phyloP scores from a whole-genome alignment of 495 filamentous ascomycete species.

The Tuber brumale region DNA sequence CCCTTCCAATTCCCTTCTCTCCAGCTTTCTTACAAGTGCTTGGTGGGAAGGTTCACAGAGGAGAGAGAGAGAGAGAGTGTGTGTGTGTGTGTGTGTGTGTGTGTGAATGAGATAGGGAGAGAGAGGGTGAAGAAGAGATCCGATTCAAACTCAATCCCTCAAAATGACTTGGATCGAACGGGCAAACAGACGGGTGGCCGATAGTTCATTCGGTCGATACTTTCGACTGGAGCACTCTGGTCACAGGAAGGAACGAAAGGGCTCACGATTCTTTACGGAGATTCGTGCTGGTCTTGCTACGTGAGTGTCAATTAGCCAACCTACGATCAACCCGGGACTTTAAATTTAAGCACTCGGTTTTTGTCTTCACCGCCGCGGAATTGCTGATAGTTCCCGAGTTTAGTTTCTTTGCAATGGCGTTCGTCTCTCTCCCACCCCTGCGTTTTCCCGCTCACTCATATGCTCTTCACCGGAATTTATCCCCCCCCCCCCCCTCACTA shows the following conservation, averaged over 20 bases:
- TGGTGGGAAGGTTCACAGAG: not conserved
- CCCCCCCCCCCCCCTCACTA: not conserved
- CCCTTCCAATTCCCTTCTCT: not conserved
- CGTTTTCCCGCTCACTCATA: not conserved
- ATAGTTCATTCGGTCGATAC: conserved; percentile 57
- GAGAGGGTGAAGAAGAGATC: not conserved
- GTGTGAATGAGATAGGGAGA: not conserved
- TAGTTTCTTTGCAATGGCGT: conserved; percentile 78
- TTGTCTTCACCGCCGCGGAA: not conserved
- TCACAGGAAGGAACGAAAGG: conserved; percentile 64
- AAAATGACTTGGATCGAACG: conserved; percentile 40
- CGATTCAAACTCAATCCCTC: not conserved
- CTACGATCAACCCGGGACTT: not conserved
- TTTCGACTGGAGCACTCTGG: conserved; percentile 69
- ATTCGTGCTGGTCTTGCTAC: conserved; percentile 70
- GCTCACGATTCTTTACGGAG: conserved; percentile 71
- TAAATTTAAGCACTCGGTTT: not conserved
- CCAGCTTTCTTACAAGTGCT: not conserved
- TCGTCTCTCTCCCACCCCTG: conserved; percentile 57
- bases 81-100: too few species aligned
- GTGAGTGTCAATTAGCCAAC: conserved; percentile 25
- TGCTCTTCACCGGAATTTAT: conserved; percentile 42
- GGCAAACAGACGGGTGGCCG: conserved; percentile 37
- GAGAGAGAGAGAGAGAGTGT: not conserved
- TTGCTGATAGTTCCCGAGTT: conserved; percentile 13